Evolutionary conservation across 164 flowering plant genomes (phyloP), one percentile per base, ranked within the genome.

Genomic region (Macadamia integrifolia): DNA sequence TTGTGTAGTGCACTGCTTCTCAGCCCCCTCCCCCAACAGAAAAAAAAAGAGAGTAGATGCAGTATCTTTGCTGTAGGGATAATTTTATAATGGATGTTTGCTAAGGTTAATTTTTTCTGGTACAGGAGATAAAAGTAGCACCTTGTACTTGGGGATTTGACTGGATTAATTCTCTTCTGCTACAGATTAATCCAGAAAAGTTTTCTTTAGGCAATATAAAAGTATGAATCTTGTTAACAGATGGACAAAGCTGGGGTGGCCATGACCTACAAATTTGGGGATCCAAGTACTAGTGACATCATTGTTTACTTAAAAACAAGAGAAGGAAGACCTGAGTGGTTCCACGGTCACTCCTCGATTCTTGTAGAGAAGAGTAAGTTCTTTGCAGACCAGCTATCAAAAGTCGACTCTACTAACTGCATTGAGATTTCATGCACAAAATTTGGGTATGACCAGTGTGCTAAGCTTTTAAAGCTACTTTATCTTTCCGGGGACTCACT

Each of bases 391-490:
- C 66, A 23, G 69, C 68, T 80, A 10, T 74, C 78, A 6, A 44
- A 17, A 56, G 64, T 66, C 0, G 68, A 75, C 17, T 67, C 78
- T 28, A 53, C 67, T 56, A 23, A 64, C 63, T 74, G 65, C 74
- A 66, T 86, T 68, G 84, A 82, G 64, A 71, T 84, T 75, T 60
- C 74, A 44, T 85, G 87, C 79, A 73, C 84, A 44, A 76, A 78
- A 59, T 61, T 60, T 18, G 72, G 80, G 42, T 83, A 76, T 68
- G 79, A 82, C 61, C 69, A 79, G 65, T 82, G 84, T 74, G 82
- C 81, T 56, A 77, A 72, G 60, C 80, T 87, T 69, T 72, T 84
- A 76, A 84, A 68, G 70, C 72, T 77, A 60, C 76, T 88, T 12
- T 81, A 82, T 75, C 73, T 82, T 63, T 76, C 82, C 8, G 56